These are phyloP conservation scores for Parathielavia appendiculata DNA, from an alignment of 495 filamentous ascomycete genomes.

Conservation along the genomic window DNA sequence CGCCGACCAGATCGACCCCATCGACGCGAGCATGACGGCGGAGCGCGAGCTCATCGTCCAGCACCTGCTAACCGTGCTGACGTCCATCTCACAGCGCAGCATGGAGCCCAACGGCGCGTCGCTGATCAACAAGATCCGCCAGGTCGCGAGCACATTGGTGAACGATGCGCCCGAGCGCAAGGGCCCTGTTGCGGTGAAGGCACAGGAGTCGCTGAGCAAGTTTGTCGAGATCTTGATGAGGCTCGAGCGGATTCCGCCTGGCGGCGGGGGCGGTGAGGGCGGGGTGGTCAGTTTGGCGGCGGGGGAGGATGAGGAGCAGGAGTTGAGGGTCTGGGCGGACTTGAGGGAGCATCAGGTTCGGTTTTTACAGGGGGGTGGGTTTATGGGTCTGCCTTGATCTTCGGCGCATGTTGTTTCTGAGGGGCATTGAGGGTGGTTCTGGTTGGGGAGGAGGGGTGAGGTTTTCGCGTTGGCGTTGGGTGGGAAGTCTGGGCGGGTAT, in stretches of 20 bases:
- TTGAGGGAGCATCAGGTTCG: conserved; percentile 66
- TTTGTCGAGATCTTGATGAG: conserved; percentile 68
- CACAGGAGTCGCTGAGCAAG: conserved; percentile 58
- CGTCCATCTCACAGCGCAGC: conserved; percentile 67
- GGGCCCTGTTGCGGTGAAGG: conserved; percentile 50
- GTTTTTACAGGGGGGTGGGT: conserved; percentile 62
- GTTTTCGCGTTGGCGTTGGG: neutral
- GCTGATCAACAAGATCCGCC: conserved; percentile 66
- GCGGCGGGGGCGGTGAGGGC: neutral
- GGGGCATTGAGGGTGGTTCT: neutral
- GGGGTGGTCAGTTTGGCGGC: neutral
- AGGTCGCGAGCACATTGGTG: conserved; percentile 70
- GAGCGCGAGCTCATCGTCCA: conserved; percentile 74
- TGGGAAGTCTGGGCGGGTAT: neutral
- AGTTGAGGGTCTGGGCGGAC: conserved; percentile 66
- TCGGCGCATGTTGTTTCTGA: neutral
- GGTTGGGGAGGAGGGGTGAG: neutral
- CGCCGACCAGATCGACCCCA: conserved; percentile 30
- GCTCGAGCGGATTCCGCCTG: conserved; percentile 53
- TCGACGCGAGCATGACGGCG: conserved; percentile 52
- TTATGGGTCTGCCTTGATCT: conserved; percentile 27
- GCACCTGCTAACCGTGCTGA: conserved; percentile 62
- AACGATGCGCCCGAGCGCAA: conserved; percentile 54
- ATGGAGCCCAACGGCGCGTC: conserved; percentile 77
- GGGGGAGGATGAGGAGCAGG: conserved; percentile 61